Conservation (phyloP, 2,329 filamentous ascomycete species). For the Pseudopyricularia cyperi region DNA sequence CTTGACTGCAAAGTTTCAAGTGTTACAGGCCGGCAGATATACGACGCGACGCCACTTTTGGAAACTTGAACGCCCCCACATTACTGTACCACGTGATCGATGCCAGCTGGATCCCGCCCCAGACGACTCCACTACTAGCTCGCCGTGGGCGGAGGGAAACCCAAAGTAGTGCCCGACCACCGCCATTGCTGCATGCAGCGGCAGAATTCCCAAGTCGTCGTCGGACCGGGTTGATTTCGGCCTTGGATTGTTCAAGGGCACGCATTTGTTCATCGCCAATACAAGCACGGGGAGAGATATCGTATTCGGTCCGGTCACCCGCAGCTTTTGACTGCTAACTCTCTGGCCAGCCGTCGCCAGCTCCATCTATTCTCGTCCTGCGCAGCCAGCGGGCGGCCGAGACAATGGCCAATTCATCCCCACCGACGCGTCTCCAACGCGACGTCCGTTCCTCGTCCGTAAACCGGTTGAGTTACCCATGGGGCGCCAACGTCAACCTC, state of each 20-base stretch:
- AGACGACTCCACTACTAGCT: not conserved
- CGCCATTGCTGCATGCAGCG: not conserved
- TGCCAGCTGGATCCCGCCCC: not conserved
- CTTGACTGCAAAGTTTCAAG: not conserved
- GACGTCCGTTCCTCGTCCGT: not conserved
- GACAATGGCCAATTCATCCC: conserved; percentile 17
- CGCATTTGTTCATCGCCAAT: too few relatives aligned
- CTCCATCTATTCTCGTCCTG: not conserved
- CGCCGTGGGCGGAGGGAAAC: not conserved
- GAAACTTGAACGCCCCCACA: too few relatives aligned
- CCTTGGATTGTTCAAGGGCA: not conserved
- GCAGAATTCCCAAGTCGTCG: not conserved
- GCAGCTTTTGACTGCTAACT: not conserved
- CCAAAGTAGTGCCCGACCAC: not conserved
- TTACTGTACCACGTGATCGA: too few relatives aligned
- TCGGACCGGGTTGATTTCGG: not conserved
- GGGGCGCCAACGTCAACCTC: conserved; percentile 1
- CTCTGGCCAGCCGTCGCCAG: not conserved
- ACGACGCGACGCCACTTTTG: too few relatives aligned
- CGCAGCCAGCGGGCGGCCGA: not conserved
- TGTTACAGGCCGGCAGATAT: too few relatives aligned
- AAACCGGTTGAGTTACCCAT: conserved; percentile 9
- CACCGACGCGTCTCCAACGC: conserved; percentile 6
- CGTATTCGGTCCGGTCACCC: too few relatives aligned
- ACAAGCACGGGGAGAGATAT: too few relatives aligned